phyloP scores from a whole-genome alignment of 164 flowering plant genomes.

The Kingdonia uniflora region DNA sequence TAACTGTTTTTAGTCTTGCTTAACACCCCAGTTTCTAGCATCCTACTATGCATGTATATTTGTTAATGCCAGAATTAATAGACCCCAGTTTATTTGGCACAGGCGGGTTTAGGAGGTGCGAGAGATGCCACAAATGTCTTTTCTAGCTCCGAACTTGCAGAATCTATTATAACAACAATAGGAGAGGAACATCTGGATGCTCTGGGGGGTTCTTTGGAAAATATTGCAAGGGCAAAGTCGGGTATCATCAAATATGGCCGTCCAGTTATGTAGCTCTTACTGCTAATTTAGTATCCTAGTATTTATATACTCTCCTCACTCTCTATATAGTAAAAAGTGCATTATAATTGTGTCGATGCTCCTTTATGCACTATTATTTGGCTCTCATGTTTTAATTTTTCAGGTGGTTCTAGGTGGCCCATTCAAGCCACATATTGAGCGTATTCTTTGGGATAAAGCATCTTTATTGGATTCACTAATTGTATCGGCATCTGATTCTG shows the following conservation, averaged over 20 bases:
- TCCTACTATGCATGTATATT: too few species aligned
- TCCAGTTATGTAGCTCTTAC: constrained; percentile 73
- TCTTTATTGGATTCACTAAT: constrained; percentile 54
- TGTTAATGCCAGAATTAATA: constrained; percentile 1
- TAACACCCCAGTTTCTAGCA: too few species aligned
- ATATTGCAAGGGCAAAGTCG: constrained; percentile 84
- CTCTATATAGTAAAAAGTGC: not conserved
- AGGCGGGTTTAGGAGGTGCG: constrained; percentile 98
- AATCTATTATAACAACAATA: constrained; percentile 76
- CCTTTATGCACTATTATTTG: constrained; percentile 4
- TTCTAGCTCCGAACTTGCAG: constrained; percentile 44
- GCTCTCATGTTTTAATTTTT: constrained; percentile 11
- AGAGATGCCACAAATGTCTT: constrained; percentile 94
- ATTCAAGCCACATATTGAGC: constrained; percentile 71
- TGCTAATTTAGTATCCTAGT: not conserved
- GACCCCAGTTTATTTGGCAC: constrained; percentile 6
- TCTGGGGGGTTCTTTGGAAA: constrained; percentile 89
- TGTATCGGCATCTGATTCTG: constrained; percentile 56
- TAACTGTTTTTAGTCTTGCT: not conserved
- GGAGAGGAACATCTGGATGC: constrained; percentile 91
- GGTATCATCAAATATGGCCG: constrained; percentile 82
- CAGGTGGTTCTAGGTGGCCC: constrained; percentile 93
- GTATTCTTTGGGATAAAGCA: constrained; percentile 68
- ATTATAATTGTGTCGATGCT: not conserved
- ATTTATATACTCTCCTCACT: constrained; percentile 5